A percentile compares a stretch with the other conserved stretches of the same genome.
Evolutionary conservation across 805 yeast genomes (phyloP).

Genomic region (Wickerhamiella lipophila): DNA sequence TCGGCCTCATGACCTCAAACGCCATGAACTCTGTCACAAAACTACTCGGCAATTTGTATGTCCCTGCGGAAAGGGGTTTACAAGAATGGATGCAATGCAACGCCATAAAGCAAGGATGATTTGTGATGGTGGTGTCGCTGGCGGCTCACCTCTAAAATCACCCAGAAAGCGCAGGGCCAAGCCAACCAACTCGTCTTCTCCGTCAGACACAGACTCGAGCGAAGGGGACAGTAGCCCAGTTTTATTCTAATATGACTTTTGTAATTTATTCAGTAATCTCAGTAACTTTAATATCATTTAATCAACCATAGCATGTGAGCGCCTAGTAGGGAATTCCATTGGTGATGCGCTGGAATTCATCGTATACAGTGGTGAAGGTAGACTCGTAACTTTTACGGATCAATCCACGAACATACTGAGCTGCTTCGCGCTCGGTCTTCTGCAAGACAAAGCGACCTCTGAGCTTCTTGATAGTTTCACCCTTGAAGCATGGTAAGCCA

Average conservation of each 20-base stretch:
- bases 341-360: slow-evolving; percentile 90
- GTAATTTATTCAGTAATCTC: slow-evolving; percentile 1
- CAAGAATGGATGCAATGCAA: slow-evolving; percentile 76
- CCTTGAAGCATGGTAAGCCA: slow-evolving; percentile 93
- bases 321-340: slow-evolving; percentile 90
- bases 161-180: neutral
- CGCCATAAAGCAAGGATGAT: slow-evolving; percentile 70
- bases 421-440: slow-evolving; percentile 77
- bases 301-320: too few species aligned
- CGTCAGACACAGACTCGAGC: neutral
- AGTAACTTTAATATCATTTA: neutral
- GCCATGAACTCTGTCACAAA: slow-evolving; percentile 80
- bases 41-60: slow-evolving; percentile 57
- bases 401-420: slow-evolving; percentile 58
- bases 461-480: slow-evolving; percentile 64
- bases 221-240: neutral
- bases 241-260: slow-evolving; percentile 6
- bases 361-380: slow-evolving; percentile 84
- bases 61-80: slow-evolving; percentile 89
- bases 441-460: slow-evolving; percentile 67
- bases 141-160: slow-evolving; percentile 22
- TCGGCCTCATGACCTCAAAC: slow-evolving; percentile 82
- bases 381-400: slow-evolving; percentile 76
- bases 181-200: neutral
- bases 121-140: slow-evolving; percentile 58